Evolutionary conservation across 1,284 basidiomycete genomes (phyloP).

Genomic region (Ceratorhiza oryzae-sativae): DNA sequence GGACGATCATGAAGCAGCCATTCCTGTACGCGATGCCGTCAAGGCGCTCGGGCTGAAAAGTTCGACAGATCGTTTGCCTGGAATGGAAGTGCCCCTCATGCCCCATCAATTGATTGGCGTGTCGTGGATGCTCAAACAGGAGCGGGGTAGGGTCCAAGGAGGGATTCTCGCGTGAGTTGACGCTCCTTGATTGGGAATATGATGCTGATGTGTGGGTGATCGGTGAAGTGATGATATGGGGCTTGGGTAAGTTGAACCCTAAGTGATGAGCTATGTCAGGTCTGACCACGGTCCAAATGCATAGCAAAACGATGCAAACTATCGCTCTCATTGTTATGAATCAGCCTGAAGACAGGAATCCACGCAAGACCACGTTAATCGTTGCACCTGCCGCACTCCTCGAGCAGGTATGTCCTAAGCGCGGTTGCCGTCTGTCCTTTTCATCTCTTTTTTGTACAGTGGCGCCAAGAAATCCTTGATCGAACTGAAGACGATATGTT

Average conservation of each 20-base stretch:
- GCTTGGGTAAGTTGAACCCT: conserved; percentile 45
- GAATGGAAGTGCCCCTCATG: conserved; percentile 47
- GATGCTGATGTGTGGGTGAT: not conserved
- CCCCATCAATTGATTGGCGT: conserved; percentile 53
- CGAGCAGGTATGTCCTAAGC: conserved; percentile 57
- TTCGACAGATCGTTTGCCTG: conserved; percentile 44
- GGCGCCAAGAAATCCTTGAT: conserved; percentile 70
- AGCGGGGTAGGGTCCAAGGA: conserved; percentile 49
- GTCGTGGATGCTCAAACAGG: conserved; percentile 64
- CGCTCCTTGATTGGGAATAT: not conserved
- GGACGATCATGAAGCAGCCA: conserved; percentile 44
- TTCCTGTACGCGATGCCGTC: conserved; percentile 43
- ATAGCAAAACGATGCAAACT: conserved; percentile 48
- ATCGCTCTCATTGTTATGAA: conserved; percentile 48
- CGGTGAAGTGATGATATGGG: conserved; percentile 47
- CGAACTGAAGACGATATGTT: conserved; percentile 69
- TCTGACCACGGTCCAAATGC: too few relatives aligned
- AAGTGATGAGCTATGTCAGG: too few relatives aligned
- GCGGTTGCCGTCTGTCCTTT: not conserved
- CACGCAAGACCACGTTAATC: conserved; percentile 62
- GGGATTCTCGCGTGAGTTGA: conserved; percentile 51
- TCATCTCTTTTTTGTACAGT: conserved; percentile 52
- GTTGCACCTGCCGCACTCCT: conserved; percentile 74
- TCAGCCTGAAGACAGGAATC: conserved; percentile 52
- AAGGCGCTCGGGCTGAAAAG: conserved; percentile 7